Conservation (phyloP, 257 asterid species). For the Avicennia marina region DNA sequence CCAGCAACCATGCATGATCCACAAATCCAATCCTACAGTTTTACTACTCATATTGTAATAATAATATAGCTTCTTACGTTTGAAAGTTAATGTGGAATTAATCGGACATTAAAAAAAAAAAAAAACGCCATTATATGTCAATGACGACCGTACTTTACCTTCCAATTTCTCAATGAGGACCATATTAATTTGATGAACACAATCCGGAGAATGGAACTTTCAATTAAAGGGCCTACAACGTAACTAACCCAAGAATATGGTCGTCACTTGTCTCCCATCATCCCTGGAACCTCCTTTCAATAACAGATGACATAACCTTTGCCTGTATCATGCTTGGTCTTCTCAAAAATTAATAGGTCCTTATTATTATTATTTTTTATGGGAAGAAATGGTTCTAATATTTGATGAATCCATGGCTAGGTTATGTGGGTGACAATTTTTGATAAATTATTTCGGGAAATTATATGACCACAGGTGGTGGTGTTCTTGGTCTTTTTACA, state of each 20-base stretch:
- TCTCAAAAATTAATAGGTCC: conserved; percentile 16
- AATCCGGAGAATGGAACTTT: conserved; percentile 23
- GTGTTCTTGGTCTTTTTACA: neutral
- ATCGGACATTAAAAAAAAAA: too few species aligned
- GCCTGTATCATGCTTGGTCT: conserved; percentile 14
- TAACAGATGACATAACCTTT: conserved; percentile 15
- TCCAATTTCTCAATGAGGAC: too few species aligned
- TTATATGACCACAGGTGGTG: neutral
- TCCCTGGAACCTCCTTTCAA: conserved; percentile 15
- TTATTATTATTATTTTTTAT: neutral
- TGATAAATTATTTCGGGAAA: neutral
- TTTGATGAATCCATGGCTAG: conserved; percentile 10
- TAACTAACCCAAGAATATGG: conserved; percentile 17
- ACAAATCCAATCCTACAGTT: too few species aligned
- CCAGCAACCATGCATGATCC: too few species aligned
- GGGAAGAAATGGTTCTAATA: neutral
- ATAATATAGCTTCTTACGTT: too few species aligned
- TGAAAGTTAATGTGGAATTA: too few species aligned
- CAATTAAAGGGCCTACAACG: conserved; percentile 8
- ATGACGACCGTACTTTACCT: too few species aligned
- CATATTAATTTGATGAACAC: too few species aligned
- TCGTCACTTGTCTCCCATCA: conserved; percentile 13
- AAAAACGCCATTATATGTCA: too few species aligned
- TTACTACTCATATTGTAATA: too few species aligned
- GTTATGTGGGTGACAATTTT: neutral